A percentile compares a stretch with the other conserved stretches of the same genome.
These are phyloP conservation scores for Penicillium hesseltinei DNA, from an alignment of 2,329 filamentous ascomycete species.

Conservation along the genomic window DNA sequence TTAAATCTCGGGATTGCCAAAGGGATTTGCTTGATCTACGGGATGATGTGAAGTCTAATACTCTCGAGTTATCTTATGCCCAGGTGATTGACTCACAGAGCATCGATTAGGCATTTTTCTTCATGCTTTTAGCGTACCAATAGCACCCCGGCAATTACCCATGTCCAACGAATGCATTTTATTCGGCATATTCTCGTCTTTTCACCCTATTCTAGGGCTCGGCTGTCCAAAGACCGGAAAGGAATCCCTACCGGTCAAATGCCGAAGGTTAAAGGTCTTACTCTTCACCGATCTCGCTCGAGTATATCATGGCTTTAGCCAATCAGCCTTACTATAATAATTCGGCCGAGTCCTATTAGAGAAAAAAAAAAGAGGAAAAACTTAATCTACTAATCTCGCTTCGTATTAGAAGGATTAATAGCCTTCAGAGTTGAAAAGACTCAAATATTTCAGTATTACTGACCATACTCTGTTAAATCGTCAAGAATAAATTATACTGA, in stretches of 20 bases:
- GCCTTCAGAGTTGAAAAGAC: not conserved
- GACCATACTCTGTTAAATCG: not conserved
- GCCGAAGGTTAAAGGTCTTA: not conserved
- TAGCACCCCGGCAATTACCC: conserved; percentile 9
- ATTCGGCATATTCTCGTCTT: not conserved
- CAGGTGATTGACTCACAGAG: no score
- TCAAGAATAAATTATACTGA: not conserved
- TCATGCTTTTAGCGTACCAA: conserved; percentile 1
- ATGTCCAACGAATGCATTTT: not conserved
- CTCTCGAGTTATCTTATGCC: not conserved
- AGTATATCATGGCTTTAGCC: not conserved
- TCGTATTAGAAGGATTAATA: not conserved
- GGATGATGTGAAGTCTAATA: not conserved
- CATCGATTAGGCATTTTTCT: not conserved
- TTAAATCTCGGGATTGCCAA: not conserved
- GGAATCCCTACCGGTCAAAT: conserved; percentile 2
- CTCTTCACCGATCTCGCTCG: conserved; percentile 4
- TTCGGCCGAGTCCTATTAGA: conserved; percentile 1
- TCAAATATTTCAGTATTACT: not conserved
- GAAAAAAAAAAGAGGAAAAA: not conserved
- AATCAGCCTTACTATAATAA: not conserved
- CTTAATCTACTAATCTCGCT: not conserved
- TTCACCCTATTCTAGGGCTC: not conserved
- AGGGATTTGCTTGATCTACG: not conserved
- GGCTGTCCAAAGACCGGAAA: not conserved